These are phyloP conservation scores for Tilletia horrida DNA, from an alignment of 1,284 basidiomycete genomes.

Conservation along the genomic window DNA sequence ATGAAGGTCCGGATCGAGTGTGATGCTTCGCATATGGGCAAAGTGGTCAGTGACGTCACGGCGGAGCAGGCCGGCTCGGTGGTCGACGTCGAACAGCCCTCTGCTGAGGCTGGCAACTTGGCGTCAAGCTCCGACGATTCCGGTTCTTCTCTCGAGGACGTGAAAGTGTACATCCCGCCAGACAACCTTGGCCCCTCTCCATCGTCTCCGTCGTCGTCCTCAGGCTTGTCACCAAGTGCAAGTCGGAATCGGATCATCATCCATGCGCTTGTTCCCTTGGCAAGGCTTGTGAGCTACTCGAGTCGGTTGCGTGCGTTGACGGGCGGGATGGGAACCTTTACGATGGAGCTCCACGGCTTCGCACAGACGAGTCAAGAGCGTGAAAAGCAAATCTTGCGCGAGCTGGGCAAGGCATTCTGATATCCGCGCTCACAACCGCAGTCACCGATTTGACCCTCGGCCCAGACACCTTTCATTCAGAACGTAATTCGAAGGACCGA, in stretches of 20 bases:
- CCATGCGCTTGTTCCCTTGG: conserved; percentile 67
- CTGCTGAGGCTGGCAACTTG: neutral
- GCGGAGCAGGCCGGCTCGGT: conserved; percentile 45
- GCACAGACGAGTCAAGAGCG: conserved; percentile 55
- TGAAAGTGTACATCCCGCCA: conserved; percentile 9
- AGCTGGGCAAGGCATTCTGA: conserved; percentile 29
- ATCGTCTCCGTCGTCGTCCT: conserved; percentile 53
- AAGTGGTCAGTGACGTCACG: conserved; percentile 47
- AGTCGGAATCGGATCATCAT: conserved; percentile 57
- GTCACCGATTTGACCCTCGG: no score
- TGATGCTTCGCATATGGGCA: conserved; percentile 36
- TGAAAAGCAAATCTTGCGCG: conserved; percentile 39
- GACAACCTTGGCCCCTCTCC: conserved; percentile 58
- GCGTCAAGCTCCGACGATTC: neutral
- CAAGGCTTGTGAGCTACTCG: conserved; percentile 75
- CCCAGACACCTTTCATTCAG: no score
- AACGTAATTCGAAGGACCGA: no score
- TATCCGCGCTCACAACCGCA: no score
- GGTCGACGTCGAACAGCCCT: conserved; percentile 44
- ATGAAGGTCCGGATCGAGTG: conserved; percentile 44
- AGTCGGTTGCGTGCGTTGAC: conserved; percentile 72
- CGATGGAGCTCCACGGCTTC: conserved; percentile 74
- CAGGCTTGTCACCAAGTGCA: conserved; percentile 55
- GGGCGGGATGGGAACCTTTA: conserved; percentile 75
- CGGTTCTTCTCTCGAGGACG: neutral